Conservation (phyloP, 148 eudicot genomes). For the Polygonum maritimum region DNA sequence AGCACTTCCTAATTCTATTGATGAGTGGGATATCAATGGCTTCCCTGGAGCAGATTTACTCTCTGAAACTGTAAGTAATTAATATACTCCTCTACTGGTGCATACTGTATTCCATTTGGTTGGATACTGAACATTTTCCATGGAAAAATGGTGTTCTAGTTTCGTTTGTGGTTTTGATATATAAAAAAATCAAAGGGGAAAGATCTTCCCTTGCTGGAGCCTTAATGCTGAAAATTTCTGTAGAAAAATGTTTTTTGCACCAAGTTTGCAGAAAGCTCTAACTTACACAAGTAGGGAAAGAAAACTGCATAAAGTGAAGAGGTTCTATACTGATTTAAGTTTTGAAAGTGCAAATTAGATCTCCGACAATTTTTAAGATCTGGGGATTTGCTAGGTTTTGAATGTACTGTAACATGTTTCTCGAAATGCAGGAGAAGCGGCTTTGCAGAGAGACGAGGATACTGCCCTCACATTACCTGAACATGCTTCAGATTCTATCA, state of each 20-base stretch:
- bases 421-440: constrained; percentile 52
- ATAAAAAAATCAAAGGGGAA: no score
- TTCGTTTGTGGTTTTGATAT: no score
- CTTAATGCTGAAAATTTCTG: no score
- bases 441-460: constrained; percentile 74
- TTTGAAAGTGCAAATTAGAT: not conserved
- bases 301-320: no score
- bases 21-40: constrained; percentile 71
- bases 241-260: no score
- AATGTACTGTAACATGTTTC: no score
- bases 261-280: not conserved
- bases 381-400: not conserved
- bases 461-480: constrained; percentile 85
- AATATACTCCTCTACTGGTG: not conserved
- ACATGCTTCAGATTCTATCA: constrained; percentile 60
- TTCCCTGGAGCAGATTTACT: constrained; percentile 81
- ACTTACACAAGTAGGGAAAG: no score
- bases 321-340: no score
- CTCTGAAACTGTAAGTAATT: constrained; percentile 60
- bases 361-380: not conserved
- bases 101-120: not conserved
- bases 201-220: not conserved
- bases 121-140: no score
- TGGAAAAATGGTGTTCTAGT: no score
- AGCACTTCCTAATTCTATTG: constrained; percentile 31